Evolutionary conservation across 768 basidiomycete species (phyloP).

Genomic region (Termitomyces sp.): DNA sequence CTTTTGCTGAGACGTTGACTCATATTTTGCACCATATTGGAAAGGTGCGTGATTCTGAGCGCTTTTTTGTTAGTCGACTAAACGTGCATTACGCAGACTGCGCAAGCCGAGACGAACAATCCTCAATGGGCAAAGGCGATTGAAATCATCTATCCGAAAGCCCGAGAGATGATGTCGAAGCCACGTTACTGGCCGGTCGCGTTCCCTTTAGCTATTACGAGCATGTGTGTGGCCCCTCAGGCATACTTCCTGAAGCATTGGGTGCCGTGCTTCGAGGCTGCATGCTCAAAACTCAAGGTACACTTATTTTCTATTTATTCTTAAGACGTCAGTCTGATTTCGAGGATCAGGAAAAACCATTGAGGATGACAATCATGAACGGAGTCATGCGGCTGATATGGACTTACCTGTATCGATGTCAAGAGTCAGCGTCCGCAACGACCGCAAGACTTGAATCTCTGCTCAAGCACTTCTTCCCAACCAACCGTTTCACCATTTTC

Average conservation of each 20-base stretch:
- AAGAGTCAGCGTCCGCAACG: conserved; percentile 79
- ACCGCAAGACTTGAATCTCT: conserved; percentile 74
- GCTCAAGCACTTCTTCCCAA: conserved; percentile 76
- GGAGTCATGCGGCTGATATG: conserved; percentile 81
- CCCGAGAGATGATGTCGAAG: conserved; percentile 81
- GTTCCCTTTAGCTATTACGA: conserved; percentile 79
- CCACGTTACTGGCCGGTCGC: conserved; percentile 87
- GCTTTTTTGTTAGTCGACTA: conserved; percentile 1
- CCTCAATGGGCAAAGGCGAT: conserved; percentile 94
- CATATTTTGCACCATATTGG: conserved; percentile 82
- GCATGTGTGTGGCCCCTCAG: conserved; percentile 84
- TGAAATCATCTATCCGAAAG: conserved; percentile 77
- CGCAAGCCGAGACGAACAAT: conserved; percentile 94
- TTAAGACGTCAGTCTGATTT: conserved; percentile 1
- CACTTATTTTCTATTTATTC: not conserved
- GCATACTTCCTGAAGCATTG: conserved; percentile 84
- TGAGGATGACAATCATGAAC: conserved; percentile 71
- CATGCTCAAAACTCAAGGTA: conserved; percentile 81
- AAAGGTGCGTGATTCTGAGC: conserved; percentile 47
- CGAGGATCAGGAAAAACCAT: conserved; percentile 68
- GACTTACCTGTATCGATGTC: conserved; percentile 95
- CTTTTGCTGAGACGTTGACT: conserved; percentile 81
- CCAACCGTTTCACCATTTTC: conserved; percentile 54
- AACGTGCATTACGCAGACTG: conserved; percentile 50
- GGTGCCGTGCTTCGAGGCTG: conserved; percentile 67